Base-by-base conservation (phyloP, 2,329 filamentous ascomycete genomes). In the Colletotrichum chlorophyti region DNA sequence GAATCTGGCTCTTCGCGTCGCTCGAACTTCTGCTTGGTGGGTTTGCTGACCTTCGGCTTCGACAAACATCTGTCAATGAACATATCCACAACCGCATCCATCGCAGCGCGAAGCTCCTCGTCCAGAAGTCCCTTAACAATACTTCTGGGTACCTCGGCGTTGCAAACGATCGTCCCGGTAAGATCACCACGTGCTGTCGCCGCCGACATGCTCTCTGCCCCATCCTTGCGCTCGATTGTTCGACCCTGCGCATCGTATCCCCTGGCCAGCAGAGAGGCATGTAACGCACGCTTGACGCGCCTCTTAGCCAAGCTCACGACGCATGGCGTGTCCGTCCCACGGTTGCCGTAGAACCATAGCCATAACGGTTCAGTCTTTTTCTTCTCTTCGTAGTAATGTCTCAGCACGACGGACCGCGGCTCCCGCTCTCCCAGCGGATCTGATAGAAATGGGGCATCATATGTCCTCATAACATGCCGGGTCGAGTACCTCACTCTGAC, bases 231-330 rank as follows among this genome's bases (percentile, higher is more conserved):
- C 10, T 15, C 37, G 2, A 55, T 27, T 17, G 27, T 35, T 3
- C 55, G 55, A 5, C 55, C 55, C 10, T 27, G 12, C 6, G 34
- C 40, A 5, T 55, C 55, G 15, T 49, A 59, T 8, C 55, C 55
- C 17, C 51, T 46, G 15, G 19, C 31, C 19, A 31, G 32, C 12
- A 59, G 51, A 26, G 55, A 23, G 12, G 55, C 35, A 12, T 37
- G 42, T 4, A 59, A 23, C 12, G 32, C 34, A 9, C 34, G 46
- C 34, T 27, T 49, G 12, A 38, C 38, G 12, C 15, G 15, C 11
- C 34, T 37, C 15, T 27, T 38, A 17, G 46, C 46, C 15, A 27
- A 11, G 12, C 32, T 59, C 5, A 55, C 51, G 12, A 59, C n/a
- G 5, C 32, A 17, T 1, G 50, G 35, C 5, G 9, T 19, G 26